Base-by-base conservation (phyloP, 2,329 filamentous ascomycete species). In the Periconia sp. region DNA sequence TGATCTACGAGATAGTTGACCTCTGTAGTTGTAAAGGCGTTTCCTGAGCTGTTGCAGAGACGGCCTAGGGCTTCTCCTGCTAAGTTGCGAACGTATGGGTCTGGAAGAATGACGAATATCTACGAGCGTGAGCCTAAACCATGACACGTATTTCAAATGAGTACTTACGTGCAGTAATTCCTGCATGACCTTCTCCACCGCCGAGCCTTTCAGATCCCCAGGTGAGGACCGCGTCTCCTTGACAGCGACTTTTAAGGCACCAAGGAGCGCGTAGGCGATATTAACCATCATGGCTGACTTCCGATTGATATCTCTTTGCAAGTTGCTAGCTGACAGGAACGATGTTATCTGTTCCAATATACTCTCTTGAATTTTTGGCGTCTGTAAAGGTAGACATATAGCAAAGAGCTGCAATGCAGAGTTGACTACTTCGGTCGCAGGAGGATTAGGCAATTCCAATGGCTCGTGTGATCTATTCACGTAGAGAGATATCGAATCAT, bases 281-380 rank as follows among this genome's bases (percentile, higher is more conserved):
- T 99, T 99, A 47, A 96, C 88, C 47, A 85, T 87, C 71, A 99
- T 91, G 2, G 95, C 94, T 22, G 91, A 88, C 67, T 89, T 95
- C 37, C 92, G 82, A 5, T 92, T 92, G 2, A 87, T 87, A 57
- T 97, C 94, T 51, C 94, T 83, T 55, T 92, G 88, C 16, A 96
- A 75, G 36, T 82, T 84, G 1, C 84, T 83, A 1, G 91, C 88
- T 1, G 89, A 87, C n/a, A 94, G 77, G 61, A 95, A 95, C 0
- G 89, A 94, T 12, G 89, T 87, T 34, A 97, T 86, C 65, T 99
- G 94, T 68, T 99, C 94, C 8, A 99, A 75, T 34, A 95, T 89
- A 63, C 92, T 96, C 68, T 99, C 94, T 62, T 99, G 94, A 3
- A 99, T 89, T 62, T 92, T 96, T 4, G 89, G 80, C 0, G 89